Evolutionary conservation across 495 filamentous ascomycete genomes (phyloP).

Genomic region (Penicillium dipodomyicola): DNA sequence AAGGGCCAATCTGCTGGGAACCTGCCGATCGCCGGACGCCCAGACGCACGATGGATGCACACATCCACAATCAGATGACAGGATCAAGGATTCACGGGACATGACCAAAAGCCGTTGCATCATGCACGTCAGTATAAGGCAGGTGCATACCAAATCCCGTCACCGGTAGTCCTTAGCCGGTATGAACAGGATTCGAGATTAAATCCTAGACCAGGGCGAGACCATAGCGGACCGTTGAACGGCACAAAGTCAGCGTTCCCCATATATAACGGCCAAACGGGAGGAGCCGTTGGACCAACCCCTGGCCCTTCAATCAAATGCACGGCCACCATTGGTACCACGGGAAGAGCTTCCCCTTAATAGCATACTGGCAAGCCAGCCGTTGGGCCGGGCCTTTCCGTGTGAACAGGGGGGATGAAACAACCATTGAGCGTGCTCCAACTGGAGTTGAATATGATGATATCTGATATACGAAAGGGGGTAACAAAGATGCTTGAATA

Average conservation of each 20-base stretch:
- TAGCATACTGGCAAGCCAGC: not conserved
- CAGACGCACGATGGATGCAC: not conserved
- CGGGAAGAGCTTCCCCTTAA: not conserved
- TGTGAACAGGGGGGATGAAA: slow-evolving; percentile 11
- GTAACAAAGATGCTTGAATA: not conserved
- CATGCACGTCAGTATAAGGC: not conserved
- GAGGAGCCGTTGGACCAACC: slow-evolving; percentile 18
- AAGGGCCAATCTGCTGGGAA: slow-evolving; percentile 1
- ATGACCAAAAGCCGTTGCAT: not conserved
- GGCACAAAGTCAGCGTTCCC: slow-evolving; percentile 4
- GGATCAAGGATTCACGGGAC: not conserved
- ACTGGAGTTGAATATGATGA: not conserved
- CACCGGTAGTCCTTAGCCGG: not conserved
- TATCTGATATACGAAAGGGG: not conserved
- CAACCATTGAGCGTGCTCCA: not conserved
- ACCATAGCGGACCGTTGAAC: slow-evolving; percentile 22
- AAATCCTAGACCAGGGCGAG: slow-evolving; percentile 3
- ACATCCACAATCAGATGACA: not conserved
- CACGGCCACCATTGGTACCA: slow-evolving; percentile 9
- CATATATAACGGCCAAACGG: slow-evolving; percentile 27
- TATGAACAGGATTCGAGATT: not conserved
- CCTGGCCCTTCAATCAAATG: slow-evolving; percentile 6
- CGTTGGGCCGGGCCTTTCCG: slow-evolving; percentile 10
- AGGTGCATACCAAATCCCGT: not conserved
- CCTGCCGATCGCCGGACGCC: not conserved